A percentile compares a stretch with the other conserved stretches of the same genome.
Conservation (phyloP, 768 basidiomycete genomes). For the Leccinellum luteum region DNA sequence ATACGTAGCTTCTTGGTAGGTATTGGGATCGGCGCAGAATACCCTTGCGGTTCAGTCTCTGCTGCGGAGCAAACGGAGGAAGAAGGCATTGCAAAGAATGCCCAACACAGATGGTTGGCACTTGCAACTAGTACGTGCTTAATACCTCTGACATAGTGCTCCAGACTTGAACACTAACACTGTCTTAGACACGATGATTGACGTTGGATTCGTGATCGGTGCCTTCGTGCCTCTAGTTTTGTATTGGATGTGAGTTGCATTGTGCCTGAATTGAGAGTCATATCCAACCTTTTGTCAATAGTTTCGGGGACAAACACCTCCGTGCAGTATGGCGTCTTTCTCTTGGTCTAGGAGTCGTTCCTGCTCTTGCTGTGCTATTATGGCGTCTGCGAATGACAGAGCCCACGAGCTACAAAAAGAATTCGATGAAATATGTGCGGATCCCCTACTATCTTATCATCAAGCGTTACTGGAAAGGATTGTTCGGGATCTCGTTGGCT, state of each 20-base stretch:
- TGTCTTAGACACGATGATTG: constrained; percentile 74
- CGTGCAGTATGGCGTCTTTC: constrained; percentile 86
- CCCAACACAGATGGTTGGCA: constrained; percentile 85
- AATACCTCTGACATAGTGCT: neutral
- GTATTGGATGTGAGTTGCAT: constrained; percentile 73
- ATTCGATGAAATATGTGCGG: constrained; percentile 71
- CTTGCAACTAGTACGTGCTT: constrained; percentile 75
- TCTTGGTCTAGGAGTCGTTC: constrained; percentile 79
- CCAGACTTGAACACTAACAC: neutral
- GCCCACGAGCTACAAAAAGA: constrained; percentile 66
- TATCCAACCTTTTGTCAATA: constrained; percentile 23
- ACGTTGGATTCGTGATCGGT: constrained; percentile 74
- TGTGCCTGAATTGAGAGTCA: neutral
- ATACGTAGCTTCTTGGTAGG: constrained; percentile 74
- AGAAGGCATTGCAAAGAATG: constrained; percentile 67
- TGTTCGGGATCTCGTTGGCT: constrained; percentile 70
- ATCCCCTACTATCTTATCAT: constrained; percentile 79
- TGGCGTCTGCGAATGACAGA: constrained; percentile 89
- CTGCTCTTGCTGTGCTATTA: constrained; percentile 75
- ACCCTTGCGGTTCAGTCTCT: constrained; percentile 87
- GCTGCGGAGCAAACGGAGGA: constrained; percentile 91
- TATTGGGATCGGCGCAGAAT: constrained; percentile 85
- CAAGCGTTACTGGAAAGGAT: constrained; percentile 74
- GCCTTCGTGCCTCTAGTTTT: constrained; percentile 83
- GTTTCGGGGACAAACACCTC: constrained; percentile 76